Base-by-base conservation (phyloP, 1,284 basidiomycete genomes). In the Cutaneotrichosporon sp. region DNA sequence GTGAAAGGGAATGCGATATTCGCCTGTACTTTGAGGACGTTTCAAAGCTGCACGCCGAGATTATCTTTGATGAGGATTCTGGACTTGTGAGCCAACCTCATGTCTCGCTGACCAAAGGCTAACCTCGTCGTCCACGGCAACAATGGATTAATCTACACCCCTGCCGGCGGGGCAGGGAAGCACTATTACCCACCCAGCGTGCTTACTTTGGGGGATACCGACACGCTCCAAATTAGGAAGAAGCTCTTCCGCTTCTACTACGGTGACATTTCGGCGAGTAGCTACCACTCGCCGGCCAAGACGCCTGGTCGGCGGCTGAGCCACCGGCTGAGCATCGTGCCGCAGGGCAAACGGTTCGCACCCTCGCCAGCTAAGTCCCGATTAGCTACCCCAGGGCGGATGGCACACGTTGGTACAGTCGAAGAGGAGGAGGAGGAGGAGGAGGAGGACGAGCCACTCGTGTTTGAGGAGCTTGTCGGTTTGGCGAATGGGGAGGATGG, bases 231-330 rank as follows among this genome's bases (percentile, higher is more conserved):
- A 30, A 70, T 81, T 22, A 70, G 75, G 49, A 76, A 78, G 65
- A 77, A 79, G 66, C 65, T 70, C 21, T 80, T 80, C 69, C 69
- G 73, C 38, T 81, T 80, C 69, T 69, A 74, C 30, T 80, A 80
- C 51, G 70, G 71, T 5, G 34, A 66, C 16, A n/a, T n/a, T 5
- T 14, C 36, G 10, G 32, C 32, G 9, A 10, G 32, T 14, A 22
- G 34, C 32, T 64, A 57, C 30, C 51, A 42, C 32, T 62, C 63
- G 8, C 63, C 56, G 52, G 62, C 49, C 22, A 40, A 36, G 40
- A 42, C 42, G 4, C 46, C 14, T 18, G 34, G 42, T 21, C 5
- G 64, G 11, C 65, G 76, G 22, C 67, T 70, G 4, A 74, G 73
- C 1, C 73, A 76, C 50, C 66, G 78, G 36, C 58, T 80, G 26